A percentile compares a stretch with the other conserved stretches of the same genome.
phyloP scores from a whole-genome alignment of 768 basidiomycete genomes.

The Russula foetens region DNA sequence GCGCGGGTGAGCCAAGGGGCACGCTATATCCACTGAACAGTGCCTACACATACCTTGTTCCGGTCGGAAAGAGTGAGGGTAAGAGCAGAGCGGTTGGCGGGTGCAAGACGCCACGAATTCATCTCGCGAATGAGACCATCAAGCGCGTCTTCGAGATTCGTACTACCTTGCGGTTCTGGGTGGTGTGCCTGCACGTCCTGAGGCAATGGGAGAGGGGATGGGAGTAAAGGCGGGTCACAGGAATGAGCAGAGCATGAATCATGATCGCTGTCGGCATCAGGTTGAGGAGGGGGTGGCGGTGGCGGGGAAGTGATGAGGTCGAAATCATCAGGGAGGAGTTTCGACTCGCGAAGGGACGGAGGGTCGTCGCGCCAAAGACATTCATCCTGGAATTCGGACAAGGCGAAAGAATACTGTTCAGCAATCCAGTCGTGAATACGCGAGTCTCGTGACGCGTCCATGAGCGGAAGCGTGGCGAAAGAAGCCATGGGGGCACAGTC shows the following conservation, averaged over 20 bases:
- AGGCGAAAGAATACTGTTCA: conserved; percentile 20
- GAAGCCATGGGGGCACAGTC: conserved; percentile 8
- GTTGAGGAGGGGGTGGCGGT: not conserved
- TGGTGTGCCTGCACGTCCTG: conserved; percentile 5
- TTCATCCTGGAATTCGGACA: conserved; percentile 15
- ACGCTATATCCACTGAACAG: not conserved
- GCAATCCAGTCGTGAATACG: conserved; percentile 22
- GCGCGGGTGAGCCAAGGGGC: not conserved
- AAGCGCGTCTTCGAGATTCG: conserved; percentile 30
- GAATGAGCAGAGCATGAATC: conserved; percentile 22
- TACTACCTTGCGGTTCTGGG: conserved; percentile 20
- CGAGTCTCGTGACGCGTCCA: conserved; percentile 18
- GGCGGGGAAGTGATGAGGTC: not conserved
- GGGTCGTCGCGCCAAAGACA: conserved; percentile 9
- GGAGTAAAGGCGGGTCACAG: conserved; percentile 31
- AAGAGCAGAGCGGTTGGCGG: not conserved
- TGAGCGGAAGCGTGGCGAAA: conserved; percentile 12
- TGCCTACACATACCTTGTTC: conserved; percentile 14
- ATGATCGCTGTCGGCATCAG: not conserved
- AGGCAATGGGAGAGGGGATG: conserved; percentile 5
- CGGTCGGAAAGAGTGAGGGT: conserved; percentile 12
- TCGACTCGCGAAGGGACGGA: conserved; percentile 20
- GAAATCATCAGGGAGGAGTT: conserved; percentile 18
- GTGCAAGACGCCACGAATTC: conserved; percentile 19
- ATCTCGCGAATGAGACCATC: conserved; percentile 32